These are phyloP conservation scores for Aegilops sharonensis DNA, from an alignment of 176 grass and related monocot genomes.

Conservation along the genomic window DNA sequence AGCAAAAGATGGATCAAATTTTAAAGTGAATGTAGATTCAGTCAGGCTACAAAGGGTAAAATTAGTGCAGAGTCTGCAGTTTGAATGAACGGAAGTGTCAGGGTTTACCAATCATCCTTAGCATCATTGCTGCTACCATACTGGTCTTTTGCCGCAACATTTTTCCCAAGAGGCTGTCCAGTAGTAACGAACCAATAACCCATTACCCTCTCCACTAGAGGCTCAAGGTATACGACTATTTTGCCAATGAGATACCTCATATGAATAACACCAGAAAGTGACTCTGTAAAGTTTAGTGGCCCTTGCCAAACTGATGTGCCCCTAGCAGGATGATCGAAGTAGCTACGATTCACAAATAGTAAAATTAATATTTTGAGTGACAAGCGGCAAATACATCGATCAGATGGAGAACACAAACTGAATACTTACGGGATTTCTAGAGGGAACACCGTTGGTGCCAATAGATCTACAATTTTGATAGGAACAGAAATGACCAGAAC, in stretches of 20 bases:
- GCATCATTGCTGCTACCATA: background rate
- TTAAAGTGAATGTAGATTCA: background rate
- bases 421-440: conserved; percentile 30
- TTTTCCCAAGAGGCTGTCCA: conserved; percentile 23
- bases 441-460: conserved; percentile 34
- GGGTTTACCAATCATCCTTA: conserved; percentile 30
- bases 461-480: conserved; percentile 13
- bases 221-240: conserved; percentile 26
- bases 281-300: conserved; percentile 7
- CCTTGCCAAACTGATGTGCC: conserved; percentile 24
- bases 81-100: too few species aligned
- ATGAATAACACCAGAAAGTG: conserved; percentile 1
- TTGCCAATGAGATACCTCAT: conserved; percentile 23
- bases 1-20: background rate
- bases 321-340: conserved; percentile 26
- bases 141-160: background rate
- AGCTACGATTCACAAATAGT: conserved; percentile 22
- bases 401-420: background rate
- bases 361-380: background rate
- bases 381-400: background rate
- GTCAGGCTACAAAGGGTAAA: background rate
- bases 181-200: background rate
- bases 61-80: background rate
- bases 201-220: conserved; percentile 8
- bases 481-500: conserved; percentile 37